Conservation (phyloP, 2,329 filamentous ascomycete species). For the Westerdykella aurantiaca region DNA sequence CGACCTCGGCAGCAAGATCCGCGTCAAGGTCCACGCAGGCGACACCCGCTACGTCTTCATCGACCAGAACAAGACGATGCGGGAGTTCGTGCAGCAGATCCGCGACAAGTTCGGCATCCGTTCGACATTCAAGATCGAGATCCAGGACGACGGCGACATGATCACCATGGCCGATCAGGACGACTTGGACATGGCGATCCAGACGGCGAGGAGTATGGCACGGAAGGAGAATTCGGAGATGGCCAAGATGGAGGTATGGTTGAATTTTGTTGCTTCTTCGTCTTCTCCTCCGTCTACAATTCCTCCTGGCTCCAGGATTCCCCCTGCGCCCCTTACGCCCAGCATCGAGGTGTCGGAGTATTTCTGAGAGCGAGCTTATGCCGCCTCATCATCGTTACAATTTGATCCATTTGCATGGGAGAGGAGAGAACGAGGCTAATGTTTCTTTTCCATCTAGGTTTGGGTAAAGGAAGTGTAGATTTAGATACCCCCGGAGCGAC, state of each 20-base stretch:
- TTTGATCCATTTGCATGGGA: background rate
- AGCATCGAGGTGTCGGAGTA: constrained; percentile 9
- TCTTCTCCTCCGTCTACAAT: background rate
- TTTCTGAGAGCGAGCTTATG: constrained; percentile 1
- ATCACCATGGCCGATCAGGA: constrained; percentile 97
- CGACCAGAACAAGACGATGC: constrained; percentile 63
- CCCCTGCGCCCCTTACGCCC: constrained; percentile 6
- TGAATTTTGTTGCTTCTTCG: constrained; percentile 9
- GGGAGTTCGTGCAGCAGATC: constrained; percentile 71
- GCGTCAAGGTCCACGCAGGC: constrained; percentile 81
- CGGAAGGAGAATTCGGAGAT: constrained; percentile 71
- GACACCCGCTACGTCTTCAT: constrained; percentile 94
- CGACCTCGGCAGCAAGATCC: constrained; percentile 58
- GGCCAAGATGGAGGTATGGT: constrained; percentile 89
- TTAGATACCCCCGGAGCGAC: constrained; percentile 31
- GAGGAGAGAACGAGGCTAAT: constrained; percentile 11
- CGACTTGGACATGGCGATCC: constrained; percentile 83
- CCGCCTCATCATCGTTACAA: background rate
- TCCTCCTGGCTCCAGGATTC: constrained; percentile 38
- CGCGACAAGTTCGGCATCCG: constrained; percentile 79
- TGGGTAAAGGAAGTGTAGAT: constrained; percentile 43
- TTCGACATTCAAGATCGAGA: constrained; percentile 79
- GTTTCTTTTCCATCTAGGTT: constrained; percentile 27
- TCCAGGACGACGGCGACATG: constrained; percentile 87
- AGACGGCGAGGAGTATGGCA: constrained; percentile 61